Evolutionary conservation across 345 rosid genomes (phyloP).

Genomic region (Turnera subulata): DNA sequence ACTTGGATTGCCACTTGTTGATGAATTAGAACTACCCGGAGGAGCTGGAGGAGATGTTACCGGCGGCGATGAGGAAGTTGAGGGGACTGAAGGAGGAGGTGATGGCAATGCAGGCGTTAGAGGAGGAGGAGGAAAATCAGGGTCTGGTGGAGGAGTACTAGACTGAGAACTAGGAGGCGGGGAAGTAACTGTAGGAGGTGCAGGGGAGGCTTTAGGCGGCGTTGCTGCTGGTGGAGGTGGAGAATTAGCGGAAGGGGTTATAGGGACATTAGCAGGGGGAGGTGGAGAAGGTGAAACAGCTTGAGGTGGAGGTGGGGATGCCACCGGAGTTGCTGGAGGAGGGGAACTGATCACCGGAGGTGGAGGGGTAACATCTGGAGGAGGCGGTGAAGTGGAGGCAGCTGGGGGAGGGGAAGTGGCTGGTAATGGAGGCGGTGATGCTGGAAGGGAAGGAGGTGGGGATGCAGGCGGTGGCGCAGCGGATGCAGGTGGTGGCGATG

Average conservation of each 20-base stretch:
- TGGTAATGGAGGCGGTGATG: constrained; percentile 42
- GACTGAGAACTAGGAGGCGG: constrained; percentile 32
- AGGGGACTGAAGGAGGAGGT: constrained; percentile 49
- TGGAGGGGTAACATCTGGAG: constrained; percentile 42
- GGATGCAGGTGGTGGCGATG: constrained; percentile 39
- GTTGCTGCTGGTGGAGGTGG: constrained; percentile 44
- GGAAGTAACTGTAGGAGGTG: constrained; percentile 30
- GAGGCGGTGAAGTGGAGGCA: constrained; percentile 23
- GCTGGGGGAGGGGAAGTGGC: constrained; percentile 24
- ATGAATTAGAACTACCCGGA: constrained; percentile 43
- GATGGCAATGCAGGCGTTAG: constrained; percentile 33
- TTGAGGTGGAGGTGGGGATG: constrained; percentile 55
- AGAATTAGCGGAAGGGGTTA: constrained; percentile 29
- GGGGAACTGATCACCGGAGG: constrained; percentile 42
- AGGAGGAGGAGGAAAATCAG: constrained; percentile 35
- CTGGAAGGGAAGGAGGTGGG: constrained; percentile 36
- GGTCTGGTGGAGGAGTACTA: constrained; percentile 42
- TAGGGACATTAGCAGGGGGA: constrained; percentile 21
- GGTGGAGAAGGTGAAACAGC: constrained; percentile 35
- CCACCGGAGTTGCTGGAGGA: constrained; percentile 42
- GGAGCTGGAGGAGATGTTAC: constrained; percentile 49
- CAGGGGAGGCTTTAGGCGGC: constrained; percentile 34
- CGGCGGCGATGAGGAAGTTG: constrained; percentile 40
- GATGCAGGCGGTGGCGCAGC: constrained; percentile 34
- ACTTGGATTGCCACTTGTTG: constrained; percentile 22